Conservation (phyloP, 805 yeast species). For the Ogataea pilisensis region DNA sequence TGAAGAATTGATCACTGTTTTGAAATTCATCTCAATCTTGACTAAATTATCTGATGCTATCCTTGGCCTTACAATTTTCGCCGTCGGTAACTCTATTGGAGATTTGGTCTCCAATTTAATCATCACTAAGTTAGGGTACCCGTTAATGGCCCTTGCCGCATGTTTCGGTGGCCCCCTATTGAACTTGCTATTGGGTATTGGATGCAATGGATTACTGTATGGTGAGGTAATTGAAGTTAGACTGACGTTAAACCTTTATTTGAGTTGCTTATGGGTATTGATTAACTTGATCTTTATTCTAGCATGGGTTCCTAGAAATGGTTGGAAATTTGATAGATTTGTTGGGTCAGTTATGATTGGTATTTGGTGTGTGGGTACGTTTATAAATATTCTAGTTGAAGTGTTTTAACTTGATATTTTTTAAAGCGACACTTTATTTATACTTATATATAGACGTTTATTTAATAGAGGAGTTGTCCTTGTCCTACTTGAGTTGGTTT, state of each 20-base stretch:
- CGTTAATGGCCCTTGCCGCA: constrained; percentile 90
- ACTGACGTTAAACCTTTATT: constrained; percentile 35
- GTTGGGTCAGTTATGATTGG: constrained; percentile 38
- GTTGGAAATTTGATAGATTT: constrained; percentile 37
- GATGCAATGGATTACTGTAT: constrained; percentile 61
- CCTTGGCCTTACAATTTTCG: constrained; percentile 83
- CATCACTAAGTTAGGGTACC: constrained; percentile 74
- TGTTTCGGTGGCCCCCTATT: constrained; percentile 92
- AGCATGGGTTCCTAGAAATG: constrained; percentile 36
- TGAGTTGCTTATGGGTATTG: constrained; percentile 40
- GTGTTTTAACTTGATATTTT: constrained; percentile 8
- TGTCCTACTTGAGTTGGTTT: too few relatives aligned
- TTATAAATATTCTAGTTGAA: constrained; percentile 28
- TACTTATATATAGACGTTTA: too few relatives aligned
- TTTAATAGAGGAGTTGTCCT: too few relatives aligned
- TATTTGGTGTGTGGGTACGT: constrained; percentile 40
- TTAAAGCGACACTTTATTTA: too few relatives aligned
- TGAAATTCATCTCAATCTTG: constrained; percentile 57
- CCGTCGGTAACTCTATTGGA: constrained; percentile 90
- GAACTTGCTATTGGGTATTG: constrained; percentile 74
- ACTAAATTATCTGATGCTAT: constrained; percentile 69
- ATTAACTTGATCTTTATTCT: constrained; percentile 35
- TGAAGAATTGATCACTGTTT: constrained; percentile 59
- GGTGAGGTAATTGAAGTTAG: constrained; percentile 26
- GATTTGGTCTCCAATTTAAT: constrained; percentile 82